These are phyloP conservation scores for Aspergillus homomorphus DNA, from an alignment of 495 filamentous ascomycete species.

Conservation along the genomic window DNA sequence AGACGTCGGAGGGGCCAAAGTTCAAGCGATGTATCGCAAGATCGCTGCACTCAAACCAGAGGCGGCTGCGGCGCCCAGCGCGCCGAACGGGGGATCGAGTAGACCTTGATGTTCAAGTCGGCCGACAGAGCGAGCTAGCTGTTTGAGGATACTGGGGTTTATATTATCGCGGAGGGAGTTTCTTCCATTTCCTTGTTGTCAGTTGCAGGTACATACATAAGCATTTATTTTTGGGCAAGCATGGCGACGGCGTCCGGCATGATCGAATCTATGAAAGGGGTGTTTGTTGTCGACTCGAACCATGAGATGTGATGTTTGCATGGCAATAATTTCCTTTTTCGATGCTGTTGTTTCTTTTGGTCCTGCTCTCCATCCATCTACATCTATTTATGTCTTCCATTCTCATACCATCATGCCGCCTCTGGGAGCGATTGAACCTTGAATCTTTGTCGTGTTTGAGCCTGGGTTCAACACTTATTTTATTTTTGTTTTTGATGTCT, in stretches of 20 bases:
- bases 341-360: slow-evolving; percentile 14
- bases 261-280: slow-evolving; percentile 17
- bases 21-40: slow-evolving; percentile 50
- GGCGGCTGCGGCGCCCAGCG: slow-evolving; percentile 15
- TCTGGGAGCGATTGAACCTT: slow-evolving; percentile 14
- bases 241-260: slow-evolving; percentile 34
- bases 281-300: slow-evolving; percentile 9
- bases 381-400: background rate
- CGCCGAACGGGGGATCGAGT: slow-evolving; percentile 29
- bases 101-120: slow-evolving; percentile 13
- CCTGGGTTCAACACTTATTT: background rate
- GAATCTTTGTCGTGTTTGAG: background rate
- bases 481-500: no score
- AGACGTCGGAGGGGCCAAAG: slow-evolving; percentile 41
- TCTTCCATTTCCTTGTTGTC: slow-evolving; percentile 20
- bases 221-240: slow-evolving; percentile 34
- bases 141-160: background rate
- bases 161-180: background rate
- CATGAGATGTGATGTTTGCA: slow-evolving; percentile 27
- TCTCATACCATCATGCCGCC: slow-evolving; percentile 5
- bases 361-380: slow-evolving; percentile 6
- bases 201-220: slow-evolving; percentile 22
- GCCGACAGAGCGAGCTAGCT: slow-evolving; percentile 2
- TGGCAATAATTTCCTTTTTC: slow-evolving; percentile 17
- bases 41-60: slow-evolving; percentile 31